Evolutionary conservation across 495 filamentous ascomycete species (phyloP).

Genomic region (Cladorrhinum samala): DNA sequence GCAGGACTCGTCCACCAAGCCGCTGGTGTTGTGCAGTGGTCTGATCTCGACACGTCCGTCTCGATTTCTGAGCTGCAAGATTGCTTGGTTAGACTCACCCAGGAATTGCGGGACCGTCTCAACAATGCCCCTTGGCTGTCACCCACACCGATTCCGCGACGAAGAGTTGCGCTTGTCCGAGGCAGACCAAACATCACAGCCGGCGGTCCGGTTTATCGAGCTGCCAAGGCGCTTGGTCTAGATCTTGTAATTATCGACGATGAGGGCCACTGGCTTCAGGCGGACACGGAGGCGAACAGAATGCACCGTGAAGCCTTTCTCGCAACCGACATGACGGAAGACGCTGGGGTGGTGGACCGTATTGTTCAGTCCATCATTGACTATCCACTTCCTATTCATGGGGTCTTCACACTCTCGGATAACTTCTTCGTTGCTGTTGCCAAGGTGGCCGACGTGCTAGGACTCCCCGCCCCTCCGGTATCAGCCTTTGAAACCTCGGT

Average conservation of each 20-base stretch:
- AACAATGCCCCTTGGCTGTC: slow-evolving; percentile 24
- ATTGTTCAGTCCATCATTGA: slow-evolving; percentile 26
- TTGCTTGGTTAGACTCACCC: slow-evolving; percentile 5
- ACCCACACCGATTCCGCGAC: slow-evolving; percentile 16
- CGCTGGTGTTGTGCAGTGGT: slow-evolving; percentile 23
- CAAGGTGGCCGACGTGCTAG: slow-evolving; percentile 26
- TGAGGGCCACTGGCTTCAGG: slow-evolving; percentile 43
- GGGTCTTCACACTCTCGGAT: slow-evolving; percentile 35
- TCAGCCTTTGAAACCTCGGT: slow-evolving; percentile 36
- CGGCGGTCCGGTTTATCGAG: slow-evolving; percentile 30
- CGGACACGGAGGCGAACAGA: slow-evolving; percentile 22
- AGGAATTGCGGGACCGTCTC: slow-evolving; percentile 19
- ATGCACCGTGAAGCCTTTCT: slow-evolving; percentile 34
- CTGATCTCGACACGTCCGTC: slow-evolving; percentile 3
- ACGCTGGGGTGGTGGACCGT: slow-evolving; percentile 25
- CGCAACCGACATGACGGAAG: slow-evolving; percentile 27
- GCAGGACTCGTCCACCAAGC: slow-evolving; percentile 13
- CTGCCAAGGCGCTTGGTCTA: slow-evolving; percentile 38
- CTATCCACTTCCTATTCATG: slow-evolving; percentile 33
- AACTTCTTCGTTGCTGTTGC: slow-evolving; percentile 35
- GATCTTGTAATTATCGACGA: slow-evolving; percentile 43
- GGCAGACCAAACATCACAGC: slow-evolving; percentile 34
- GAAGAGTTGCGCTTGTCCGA: slow-evolving; percentile 32
- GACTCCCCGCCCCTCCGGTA: slow-evolving; percentile 27
- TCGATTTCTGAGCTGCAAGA: slow-evolving; percentile 12